Base-by-base conservation (phyloP, 179 eudicot genomes). In the Sideroxylon spinosum region DNA sequence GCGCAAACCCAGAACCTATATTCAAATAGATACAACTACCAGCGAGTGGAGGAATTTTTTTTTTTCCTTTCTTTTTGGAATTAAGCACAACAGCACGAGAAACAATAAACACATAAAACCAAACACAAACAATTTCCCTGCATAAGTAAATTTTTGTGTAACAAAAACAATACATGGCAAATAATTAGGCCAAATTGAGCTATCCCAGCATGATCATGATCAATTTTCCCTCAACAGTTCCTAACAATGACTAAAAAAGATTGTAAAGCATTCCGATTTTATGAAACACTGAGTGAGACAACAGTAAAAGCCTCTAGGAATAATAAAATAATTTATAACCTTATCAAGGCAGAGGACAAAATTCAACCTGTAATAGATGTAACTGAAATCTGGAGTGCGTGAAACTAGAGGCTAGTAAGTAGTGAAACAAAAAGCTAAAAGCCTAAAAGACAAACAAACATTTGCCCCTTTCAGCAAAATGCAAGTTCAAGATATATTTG, bases 361-460 rank as follows among this genome's bases (percentile, higher is more conserved):
- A 6, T 28, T 66, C 4, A 14, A 49, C n/a, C 20, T 69, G 63
- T 53, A 22, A 12, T 65, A 66, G 20, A 59, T 59, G 6, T n/a
- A 59, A 22, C 25, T 63, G 70, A 62, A 46, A 65, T 22, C 28
- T 17, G 2, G 44, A 9, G 63, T n/a, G 63, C 20, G 23, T n/a
- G 25, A 59, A 22, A 55, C 5, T 48, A 44, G 78, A 48, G 53
- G 63, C 49, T 77, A 25, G 12, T 6, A 53, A 63, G 57, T 11
- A 17, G 32, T 65, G 71, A 69, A 78, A 50, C 46, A 60, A 79
- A 77, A 61, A 74, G 76, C 80, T 44, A 86, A 25, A 76, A 79
- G 82, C 84, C 89, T 86, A 85, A 73, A 56, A 84, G 17, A 74
- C 71, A 85, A 26, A 68, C 55, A 68, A 68, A 68, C 50, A 65